Evolutionary conservation across 2,329 filamentous ascomycete genomes (phyloP), one percentile per base, ranked within the genome.

Genomic region (Aulographum hederae): DNA sequence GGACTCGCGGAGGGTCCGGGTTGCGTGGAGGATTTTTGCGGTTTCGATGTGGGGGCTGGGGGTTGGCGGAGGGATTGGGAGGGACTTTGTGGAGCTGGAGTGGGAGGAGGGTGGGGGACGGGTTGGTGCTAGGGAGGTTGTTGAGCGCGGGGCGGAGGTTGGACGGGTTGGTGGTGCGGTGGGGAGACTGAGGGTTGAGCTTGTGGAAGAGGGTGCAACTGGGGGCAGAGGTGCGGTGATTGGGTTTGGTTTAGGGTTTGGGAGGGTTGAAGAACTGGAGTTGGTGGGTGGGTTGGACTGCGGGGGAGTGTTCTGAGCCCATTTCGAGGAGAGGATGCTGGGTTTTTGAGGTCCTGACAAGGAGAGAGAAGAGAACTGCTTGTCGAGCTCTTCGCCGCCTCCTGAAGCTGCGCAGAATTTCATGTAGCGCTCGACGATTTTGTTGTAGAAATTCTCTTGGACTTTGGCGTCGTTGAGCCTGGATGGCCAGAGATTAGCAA

Each of bases 1-100:
- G 16, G 77, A 85, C 58, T 98, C 89, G 34, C 89, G 73, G 19
- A 98, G 69, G 52, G 94, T 95, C 38, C 89, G 75, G 48, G 95
- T 74, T 3, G 86, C 80, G 44, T 79, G 69, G 33, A 94, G 64
- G 32, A 95, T 72, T 14, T 69, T 70, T 2, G 75, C 67, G 18
- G 94, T 65, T 40, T 78, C 73, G n/a, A n/a, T n/a, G n/a, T n/a
- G n/a, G n/a, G n/a, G n/a, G n/a, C n/a, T n/a, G n/a, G n/a, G n/a
- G n/a, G n/a, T n/a, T n/a, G n/a, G n/a, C n/a, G n/a, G n/a, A 41
- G 70, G 65, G 34, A 66, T 60, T 17, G 56, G 48, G 26, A 52
- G 43, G 28, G 37, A 34, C 31, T 46, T 38, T 11, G 39, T 37
- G 31, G 39, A 15, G 10, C 46, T 6, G 39, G 36, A 37, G 36